These are phyloP conservation scores for Tubosaeta sp. DNA, from an alignment of 768 basidiomycete species.

Conservation along the genomic window DNA sequence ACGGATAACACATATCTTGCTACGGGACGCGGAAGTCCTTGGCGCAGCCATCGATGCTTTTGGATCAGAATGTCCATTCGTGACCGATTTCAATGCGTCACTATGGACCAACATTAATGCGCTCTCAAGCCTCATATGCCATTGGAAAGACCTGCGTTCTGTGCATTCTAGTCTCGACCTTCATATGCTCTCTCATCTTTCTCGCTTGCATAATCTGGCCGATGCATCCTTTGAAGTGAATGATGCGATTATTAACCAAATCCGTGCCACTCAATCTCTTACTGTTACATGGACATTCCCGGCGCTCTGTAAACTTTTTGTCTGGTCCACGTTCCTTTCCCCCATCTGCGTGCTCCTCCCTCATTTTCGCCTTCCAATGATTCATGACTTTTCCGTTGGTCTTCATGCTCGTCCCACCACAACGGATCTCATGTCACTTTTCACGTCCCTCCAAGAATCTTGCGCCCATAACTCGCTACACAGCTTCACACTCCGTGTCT, in stretches of 20 bases:
- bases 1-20: not conserved
- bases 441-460: conserved; percentile 1
- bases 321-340: not conserved
- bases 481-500: not conserved
- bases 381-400: not conserved
- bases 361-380: not conserved
- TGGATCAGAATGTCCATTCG: not conserved
- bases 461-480: not conserved
- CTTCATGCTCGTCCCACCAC: not conserved
- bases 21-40: not conserved
- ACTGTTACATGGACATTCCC: not conserved
- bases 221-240: not conserved
- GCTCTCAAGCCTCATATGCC: conserved; percentile 3
- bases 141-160: conserved; percentile 5
- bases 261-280: not conserved
- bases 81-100: not conserved
- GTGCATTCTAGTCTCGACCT: not conserved
- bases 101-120: not conserved
- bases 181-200: conserved; percentile 3
- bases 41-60: not conserved
- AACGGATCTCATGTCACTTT: conserved; percentile 1
- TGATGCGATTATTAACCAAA: not conserved
- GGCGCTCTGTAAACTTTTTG: not conserved
- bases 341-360: not conserved
- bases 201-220: not conserved